Evolutionary conservation across 768 basidiomycete species (phyloP).

Genomic region (Calocybe gangraenosa): DNA sequence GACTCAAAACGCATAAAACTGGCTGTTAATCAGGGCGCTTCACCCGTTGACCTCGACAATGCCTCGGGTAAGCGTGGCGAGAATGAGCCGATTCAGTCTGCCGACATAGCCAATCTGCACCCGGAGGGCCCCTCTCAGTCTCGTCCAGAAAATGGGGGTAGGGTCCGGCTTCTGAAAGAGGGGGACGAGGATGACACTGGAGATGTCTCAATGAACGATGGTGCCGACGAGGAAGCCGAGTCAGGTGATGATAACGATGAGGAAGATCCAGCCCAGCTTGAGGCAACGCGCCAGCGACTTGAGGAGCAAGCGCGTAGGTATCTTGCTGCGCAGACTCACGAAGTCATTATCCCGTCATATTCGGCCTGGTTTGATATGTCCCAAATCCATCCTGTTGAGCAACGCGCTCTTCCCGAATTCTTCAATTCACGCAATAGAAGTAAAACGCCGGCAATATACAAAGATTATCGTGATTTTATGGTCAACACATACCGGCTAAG

Average conservation of each 20-base stretch:
- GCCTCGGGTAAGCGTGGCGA: slow-evolving; percentile 87
- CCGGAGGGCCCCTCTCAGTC: slow-evolving; percentile 31
- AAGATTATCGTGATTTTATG: slow-evolving; percentile 99
- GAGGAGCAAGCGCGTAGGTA: slow-evolving; percentile 92
- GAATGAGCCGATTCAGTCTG: slow-evolving; percentile 76
- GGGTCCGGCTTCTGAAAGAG: slow-evolving; percentile 40
- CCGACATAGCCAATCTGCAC: slow-evolving; percentile 76
- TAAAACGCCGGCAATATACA: slow-evolving; percentile 96
- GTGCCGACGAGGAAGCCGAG: slow-evolving; percentile 70
- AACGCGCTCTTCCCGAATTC: slow-evolving; percentile 92
- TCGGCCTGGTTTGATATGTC: slow-evolving; percentile 98
- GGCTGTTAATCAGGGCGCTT: slow-evolving; percentile 60
- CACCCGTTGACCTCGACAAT: slow-evolving; percentile 71
- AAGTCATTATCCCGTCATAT: slow-evolving; percentile 95
- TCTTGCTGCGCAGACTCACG: slow-evolving; percentile 95
- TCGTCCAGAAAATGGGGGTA: slow-evolving; percentile 41
- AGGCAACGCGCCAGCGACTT: slow-evolving; percentile 71
- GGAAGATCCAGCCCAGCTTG: slow-evolving; percentile 80
- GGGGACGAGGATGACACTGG: slow-evolving; percentile 66
- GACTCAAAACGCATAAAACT: slow-evolving; percentile 59
- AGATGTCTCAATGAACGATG: slow-evolving; percentile 81
- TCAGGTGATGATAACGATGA: slow-evolving; percentile 81
- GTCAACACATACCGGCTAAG: slow-evolving; percentile 95
- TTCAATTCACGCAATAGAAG: slow-evolving; percentile 93
- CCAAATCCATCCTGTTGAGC: slow-evolving; percentile 88